Percentiles rank a stretch among this genome's conserved stretches.
phyloP scores from a whole-genome alignment of 345 rosid genomes.

The Isatis tinctoria region DNA sequence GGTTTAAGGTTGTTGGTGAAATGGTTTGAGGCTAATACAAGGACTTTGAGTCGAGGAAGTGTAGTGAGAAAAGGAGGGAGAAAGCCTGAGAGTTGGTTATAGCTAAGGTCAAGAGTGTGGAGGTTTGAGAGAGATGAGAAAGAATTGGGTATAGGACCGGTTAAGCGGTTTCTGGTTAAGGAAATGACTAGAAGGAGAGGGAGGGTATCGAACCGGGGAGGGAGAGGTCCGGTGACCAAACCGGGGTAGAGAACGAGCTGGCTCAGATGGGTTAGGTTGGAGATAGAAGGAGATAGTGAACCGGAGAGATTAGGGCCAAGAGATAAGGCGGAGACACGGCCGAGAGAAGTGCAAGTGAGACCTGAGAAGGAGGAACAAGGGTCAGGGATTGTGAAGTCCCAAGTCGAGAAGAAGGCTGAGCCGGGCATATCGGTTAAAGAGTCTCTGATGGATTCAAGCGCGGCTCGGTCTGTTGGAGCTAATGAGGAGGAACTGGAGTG shows the following conservation, averaged over 20 bases:
- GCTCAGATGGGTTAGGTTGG: conserved; percentile 55
- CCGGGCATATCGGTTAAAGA: conserved; percentile 67
- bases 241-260: conserved; percentile 80
- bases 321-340: conserved; percentile 42
- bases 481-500: conserved; percentile 24
- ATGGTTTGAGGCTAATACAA: conserved; percentile 53
- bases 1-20: conserved; percentile 37
- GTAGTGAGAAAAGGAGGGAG: conserved; percentile 45
- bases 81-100: conserved; percentile 63
- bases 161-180: conserved; percentile 67
- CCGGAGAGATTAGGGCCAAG: conserved; percentile 79
- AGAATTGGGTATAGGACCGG: conserved; percentile 65
- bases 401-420: conserved; percentile 50
- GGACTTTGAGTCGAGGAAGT: conserved; percentile 44
- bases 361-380: conserved; percentile 72
- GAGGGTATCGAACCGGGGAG: conserved; percentile 53
- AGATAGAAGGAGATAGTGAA: conserved; percentile 56
- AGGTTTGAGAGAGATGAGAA: conserved; percentile 43
- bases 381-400: conserved; percentile 52
- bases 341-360: conserved; percentile 45
- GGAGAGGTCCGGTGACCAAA: conserved; percentile 78
- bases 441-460: conserved; percentile 44
- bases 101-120: conserved; percentile 80
- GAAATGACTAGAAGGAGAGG: conserved; percentile 61
- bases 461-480: conserved; percentile 28